phyloP scores from a whole-genome alignment of 2,329 filamentous ascomycete species.

The Fusarium duplospermum region DNA sequence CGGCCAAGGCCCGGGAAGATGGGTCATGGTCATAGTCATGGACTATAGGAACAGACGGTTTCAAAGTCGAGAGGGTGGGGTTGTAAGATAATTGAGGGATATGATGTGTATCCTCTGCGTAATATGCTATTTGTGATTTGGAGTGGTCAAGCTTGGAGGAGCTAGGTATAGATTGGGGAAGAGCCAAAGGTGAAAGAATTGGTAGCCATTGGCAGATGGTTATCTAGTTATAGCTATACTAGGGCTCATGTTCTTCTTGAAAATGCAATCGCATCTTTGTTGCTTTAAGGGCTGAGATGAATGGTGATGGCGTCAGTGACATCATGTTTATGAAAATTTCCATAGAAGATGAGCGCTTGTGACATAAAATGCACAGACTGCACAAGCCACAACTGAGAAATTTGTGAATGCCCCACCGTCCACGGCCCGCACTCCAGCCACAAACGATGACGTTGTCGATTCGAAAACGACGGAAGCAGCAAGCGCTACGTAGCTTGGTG shows the following conservation, averaged over 20 bases:
- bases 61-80: not conserved
- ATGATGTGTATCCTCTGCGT: constrained; percentile 6
- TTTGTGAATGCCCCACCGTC: constrained; percentile 20
- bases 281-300: not conserved
- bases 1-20: constrained; percentile 52
- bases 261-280: not conserved
- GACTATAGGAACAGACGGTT: not conserved
- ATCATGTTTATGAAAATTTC: not conserved
- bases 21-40: constrained; percentile 37
- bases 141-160: not conserved
- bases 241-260: not conserved
- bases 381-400: constrained; percentile 22
- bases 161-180: not conserved
- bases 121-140: constrained; percentile 15
- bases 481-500: constrained; percentile 8
- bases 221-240: not conserved
- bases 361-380: not conserved
- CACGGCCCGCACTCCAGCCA: constrained; percentile 42
- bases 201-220: not conserved
- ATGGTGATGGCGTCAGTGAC: not conserved
- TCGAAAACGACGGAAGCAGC: constrained; percentile 39
- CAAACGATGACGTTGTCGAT: constrained; percentile 52
- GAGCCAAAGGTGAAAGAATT: constrained; percentile 5
- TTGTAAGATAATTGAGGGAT: constrained; percentile 22
- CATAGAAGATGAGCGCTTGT: not conserved